Evolutionary conservation across 305 asterid species (phyloP), one percentile per base, ranked within the genome.

Genomic region (Fraxinus nigra): DNA sequence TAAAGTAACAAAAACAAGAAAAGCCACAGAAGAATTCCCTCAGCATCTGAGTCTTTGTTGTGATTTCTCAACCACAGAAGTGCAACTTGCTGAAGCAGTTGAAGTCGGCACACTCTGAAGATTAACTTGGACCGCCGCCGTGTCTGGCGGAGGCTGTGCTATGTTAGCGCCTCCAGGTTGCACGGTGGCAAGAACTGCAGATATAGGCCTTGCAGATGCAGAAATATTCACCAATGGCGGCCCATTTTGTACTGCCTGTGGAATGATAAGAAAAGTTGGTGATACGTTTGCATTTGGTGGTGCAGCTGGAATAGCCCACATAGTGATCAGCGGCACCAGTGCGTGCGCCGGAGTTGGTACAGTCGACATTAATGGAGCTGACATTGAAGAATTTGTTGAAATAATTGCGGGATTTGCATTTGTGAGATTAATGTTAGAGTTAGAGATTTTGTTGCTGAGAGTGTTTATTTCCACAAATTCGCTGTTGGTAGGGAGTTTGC

Each of bases 321-420:
- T 81, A 35, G 89, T 59, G 24, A 84, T n/a, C 65, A 77, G 84
- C 14, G 72, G 72, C 72, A 72, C 48, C 61, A 61, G 26, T 40
- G 83, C 40, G 65, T 76, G 88, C 34, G 70, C 80, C 11, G 91
- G 90, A 48, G 83, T 77, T 32, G 88, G 90, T 4, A 86, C 76
- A 5, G 86, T 87, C 54, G 92, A 87, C 94, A 93, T 90, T 59
- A 91, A 46, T 22, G 97, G 93, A 5, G 94, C 93, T 3, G 94
- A 85, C 20, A 90, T 73, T 8, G 94, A 82, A 2, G 91, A 86
- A 20, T 78, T 87, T 80, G 78, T 70, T 75, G 93, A 88, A 28
- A 86, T 79, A 18, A 87, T 86, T 20, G 91, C 79, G 11, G 86
- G 43, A 72, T 59, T 83, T 16, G 70, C 37, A 70, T 77, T 77